Conservation (phyloP, 1,284 basidiomycete genomes). For the Ceraceosorus bombacis region DNA sequence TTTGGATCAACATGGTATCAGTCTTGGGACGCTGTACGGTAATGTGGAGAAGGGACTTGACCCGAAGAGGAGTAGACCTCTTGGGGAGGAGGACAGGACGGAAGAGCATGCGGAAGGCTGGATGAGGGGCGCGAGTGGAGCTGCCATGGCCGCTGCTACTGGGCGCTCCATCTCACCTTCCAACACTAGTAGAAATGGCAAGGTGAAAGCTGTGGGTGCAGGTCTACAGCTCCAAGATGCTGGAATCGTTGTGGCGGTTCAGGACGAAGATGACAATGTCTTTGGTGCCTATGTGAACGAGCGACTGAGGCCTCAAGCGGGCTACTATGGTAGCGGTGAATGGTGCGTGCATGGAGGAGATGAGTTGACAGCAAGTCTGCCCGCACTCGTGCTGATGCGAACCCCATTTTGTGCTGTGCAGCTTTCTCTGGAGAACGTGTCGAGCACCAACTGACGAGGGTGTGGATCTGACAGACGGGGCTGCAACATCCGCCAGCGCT, state of each 20-base stretch:
- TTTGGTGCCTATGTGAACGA: constrained; percentile 47
- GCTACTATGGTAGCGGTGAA: constrained; percentile 45
- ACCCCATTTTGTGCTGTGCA: not conserved
- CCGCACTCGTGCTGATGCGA: too few species aligned
- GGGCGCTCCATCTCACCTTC: too few species aligned
- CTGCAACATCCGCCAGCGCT: not conserved
- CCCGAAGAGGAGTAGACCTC: not conserved
- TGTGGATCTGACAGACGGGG: not conserved
- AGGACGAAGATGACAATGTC: constrained; percentile 36
- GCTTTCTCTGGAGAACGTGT: constrained; percentile 22
- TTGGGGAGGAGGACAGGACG: constrained; percentile 1
- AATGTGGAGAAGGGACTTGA: constrained; percentile 21
- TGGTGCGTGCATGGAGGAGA: constrained; percentile 13
- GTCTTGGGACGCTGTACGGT: constrained; percentile 66
- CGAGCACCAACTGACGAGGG: too few species aligned
- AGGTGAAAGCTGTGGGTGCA: constrained; percentile 19
- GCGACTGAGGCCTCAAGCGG: constrained; percentile 28
- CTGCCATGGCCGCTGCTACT: too few species aligned
- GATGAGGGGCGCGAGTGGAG: constrained; percentile 32
- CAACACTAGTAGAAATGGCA: too few species aligned
- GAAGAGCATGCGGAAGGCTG: constrained; percentile 23
- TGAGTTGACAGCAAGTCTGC: too few species aligned
- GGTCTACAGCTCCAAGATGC: constrained; percentile 29
- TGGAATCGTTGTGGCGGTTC: constrained; percentile 37
- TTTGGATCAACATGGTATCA: constrained; percentile 89